Evolutionary conservation across 2,329 filamentous ascomycete species (phyloP).

Genomic region (Huntiella moniliformis): DNA sequence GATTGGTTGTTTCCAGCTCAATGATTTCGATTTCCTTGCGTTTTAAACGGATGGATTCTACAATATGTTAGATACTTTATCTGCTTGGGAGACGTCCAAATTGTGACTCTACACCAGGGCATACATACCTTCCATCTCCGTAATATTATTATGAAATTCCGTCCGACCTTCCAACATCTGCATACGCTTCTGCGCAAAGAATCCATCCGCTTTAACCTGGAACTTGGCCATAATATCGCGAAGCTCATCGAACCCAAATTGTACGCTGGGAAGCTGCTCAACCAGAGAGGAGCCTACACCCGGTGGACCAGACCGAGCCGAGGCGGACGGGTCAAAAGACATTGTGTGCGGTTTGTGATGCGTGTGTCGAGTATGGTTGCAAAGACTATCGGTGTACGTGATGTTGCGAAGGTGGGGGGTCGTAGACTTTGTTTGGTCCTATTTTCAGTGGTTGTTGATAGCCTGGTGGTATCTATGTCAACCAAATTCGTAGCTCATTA

Average conservation of each 20-base stretch:
- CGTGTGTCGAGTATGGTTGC: too few relatives aligned
- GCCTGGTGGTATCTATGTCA: too few relatives aligned
- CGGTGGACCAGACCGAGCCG: conserved; percentile 39
- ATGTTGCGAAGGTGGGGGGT: too few relatives aligned
- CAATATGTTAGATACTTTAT: not conserved
- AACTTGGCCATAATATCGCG: conserved; percentile 92
- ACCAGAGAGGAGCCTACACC: conserved; percentile 47
- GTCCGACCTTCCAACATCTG: conserved; percentile 84
- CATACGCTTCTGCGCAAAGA: conserved; percentile 82
- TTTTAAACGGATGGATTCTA: conserved; percentile 84
- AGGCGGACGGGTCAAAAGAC: conserved; percentile 51
- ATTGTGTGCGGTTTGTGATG: conserved; percentile 20
- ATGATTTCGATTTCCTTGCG: conserved; percentile 74
- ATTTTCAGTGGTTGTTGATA: too few relatives aligned
- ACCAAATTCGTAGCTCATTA: too few relatives aligned
- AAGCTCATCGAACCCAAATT: conserved; percentile 91
- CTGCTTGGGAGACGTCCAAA: not conserved
- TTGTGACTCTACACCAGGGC: not conserved
- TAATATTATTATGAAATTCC: conserved; percentile 75
- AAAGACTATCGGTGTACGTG: too few relatives aligned
- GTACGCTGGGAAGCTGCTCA: conserved; percentile 67
- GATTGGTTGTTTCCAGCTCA: conserved; percentile 48
- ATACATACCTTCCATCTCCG: conserved; percentile 65
- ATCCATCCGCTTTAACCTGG: conserved; percentile 74
- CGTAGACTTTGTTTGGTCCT: too few relatives aligned